phyloP scores from a whole-genome alignment of 148 eudicot species.

The Vaccinium corymbosum region DNA sequence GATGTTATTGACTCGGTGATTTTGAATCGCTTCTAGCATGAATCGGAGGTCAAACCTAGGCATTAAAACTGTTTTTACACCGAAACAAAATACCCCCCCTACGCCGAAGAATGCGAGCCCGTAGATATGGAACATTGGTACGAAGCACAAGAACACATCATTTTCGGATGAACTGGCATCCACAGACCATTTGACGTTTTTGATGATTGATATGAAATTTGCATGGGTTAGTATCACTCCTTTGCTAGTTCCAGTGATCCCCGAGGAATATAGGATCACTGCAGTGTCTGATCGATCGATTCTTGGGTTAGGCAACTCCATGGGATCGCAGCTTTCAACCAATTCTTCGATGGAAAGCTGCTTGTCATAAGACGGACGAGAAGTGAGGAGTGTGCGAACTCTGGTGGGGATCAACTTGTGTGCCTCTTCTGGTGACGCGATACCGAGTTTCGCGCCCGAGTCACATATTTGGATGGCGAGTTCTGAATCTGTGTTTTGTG shows the following conservation, averaged over 20 bases:
- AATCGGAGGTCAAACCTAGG: constrained; percentile 33
- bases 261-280: constrained; percentile 49
- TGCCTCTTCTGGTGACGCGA: constrained; percentile 31
- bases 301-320: constrained; percentile 24
- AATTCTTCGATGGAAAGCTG: constrained; percentile 38
- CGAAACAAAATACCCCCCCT: constrained; percentile 32
- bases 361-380: constrained; percentile 15
- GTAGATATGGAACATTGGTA: constrained; percentile 52
- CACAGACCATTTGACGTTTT: constrained; percentile 32
- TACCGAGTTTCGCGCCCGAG: constrained; percentile 36
- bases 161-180: constrained; percentile 26
- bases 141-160: constrained; percentile 44
- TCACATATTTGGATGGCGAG: constrained; percentile 35
- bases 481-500: constrained; percentile 41
- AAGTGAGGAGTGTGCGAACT: constrained; percentile 37
- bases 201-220: constrained; percentile 36
- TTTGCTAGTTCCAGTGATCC: constrained; percentile 52
- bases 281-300: constrained; percentile 40
- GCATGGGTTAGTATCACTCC: constrained; percentile 40
- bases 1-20: constrained; percentile 33
- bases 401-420: constrained; percentile 26
- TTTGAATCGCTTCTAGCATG: constrained; percentile 42
- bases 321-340: constrained; percentile 30
- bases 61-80: constrained; percentile 37
- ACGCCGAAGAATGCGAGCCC: constrained; percentile 42